Conservation (phyloP, 2,329 filamentous ascomycete genomes). For the Fusarium floridanum region DNA sequence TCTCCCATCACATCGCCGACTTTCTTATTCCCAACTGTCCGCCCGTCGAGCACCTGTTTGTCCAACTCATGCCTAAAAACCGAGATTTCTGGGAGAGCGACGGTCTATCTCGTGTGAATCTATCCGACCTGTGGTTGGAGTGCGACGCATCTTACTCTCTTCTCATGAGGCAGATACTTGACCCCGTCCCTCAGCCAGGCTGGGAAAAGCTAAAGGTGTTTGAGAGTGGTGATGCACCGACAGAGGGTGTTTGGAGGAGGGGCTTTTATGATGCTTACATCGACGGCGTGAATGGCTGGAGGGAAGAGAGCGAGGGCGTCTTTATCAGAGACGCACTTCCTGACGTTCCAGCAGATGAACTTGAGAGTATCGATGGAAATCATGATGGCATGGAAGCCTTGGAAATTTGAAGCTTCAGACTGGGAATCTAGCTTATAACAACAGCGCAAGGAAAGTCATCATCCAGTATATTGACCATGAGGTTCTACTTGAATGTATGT, state of each 20-base stretch:
- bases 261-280: conserved; percentile 56
- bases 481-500: conserved; percentile 23
- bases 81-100: conserved; percentile 54
- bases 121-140: conserved; percentile 66
- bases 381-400: conserved; percentile 3
- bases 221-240: conserved; percentile 63
- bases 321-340: conserved; percentile 50
- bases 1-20: conserved; percentile 69
- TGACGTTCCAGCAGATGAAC: background rate
- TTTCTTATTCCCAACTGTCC: conserved; percentile 62
- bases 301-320: conserved; percentile 59
- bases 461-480: conserved; percentile 22
- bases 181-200: conserved; percentile 38
- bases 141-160: conserved; percentile 63
- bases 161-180: conserved; percentile 58
- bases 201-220: conserved; percentile 62
- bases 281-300: conserved; percentile 56
- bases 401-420: background rate
- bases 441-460: background rate
- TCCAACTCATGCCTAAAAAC: conserved; percentile 62
- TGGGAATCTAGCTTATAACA: background rate
- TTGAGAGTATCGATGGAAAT: conserved; percentile 4
- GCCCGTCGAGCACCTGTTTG: conserved; percentile 64
- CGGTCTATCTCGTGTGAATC: conserved; percentile 55
- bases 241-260: conserved; percentile 61